Base-by-base conservation (phyloP, 352 stramenopile species). In the Globisporangium okanoganense region DNA sequence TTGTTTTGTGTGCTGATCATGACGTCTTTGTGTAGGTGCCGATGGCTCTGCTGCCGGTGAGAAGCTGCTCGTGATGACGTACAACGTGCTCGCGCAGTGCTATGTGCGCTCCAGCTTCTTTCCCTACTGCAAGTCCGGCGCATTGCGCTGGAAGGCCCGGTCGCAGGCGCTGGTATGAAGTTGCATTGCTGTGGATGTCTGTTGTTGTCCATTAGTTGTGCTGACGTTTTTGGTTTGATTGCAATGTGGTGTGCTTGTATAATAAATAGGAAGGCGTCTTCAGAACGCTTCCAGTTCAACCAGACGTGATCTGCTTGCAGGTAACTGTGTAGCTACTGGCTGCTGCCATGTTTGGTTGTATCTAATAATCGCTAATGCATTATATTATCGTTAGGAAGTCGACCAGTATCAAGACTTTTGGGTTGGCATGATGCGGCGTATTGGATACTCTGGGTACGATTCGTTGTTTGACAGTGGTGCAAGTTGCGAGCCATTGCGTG, bases 41-140 rank as follows among this genome's bases (percentile, higher is more conserved):
- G 29, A 56, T 56, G 45, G 20, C 4, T 25, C 43, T 29, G 65
- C 38, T 31, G 56, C 38, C 5, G 58, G 51, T 33, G 73, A 79
- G n/a, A 73, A 67, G 50, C 69, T 92, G 59, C 53, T 67, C 2
- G 79, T 95, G n/a, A 92, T 95, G 84, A 92, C 83, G 64, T 95
- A 92, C 70, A 95, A 95, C 55, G 85, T 93, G 49, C 69, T 95
- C 33, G 85, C 85, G 33, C 85, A 95, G 61, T 86, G 73, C 66
- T 95, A 92, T 64, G 74, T 93, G 51, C 73, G 77, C 41, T 94
- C 85, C 33, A 79, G 53, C 36, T 92, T 77, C 71, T 94, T 94
- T 60, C 85, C 85, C 44, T 93, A 94, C 61, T 94, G 85, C 71
- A 72, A 75, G 20, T 62, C 75, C 13, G 73, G 69, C 24, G 65